phyloP scores from a whole-genome alignment of 148 eudicot genomes.

The Chenopodium formosanum region DNA sequence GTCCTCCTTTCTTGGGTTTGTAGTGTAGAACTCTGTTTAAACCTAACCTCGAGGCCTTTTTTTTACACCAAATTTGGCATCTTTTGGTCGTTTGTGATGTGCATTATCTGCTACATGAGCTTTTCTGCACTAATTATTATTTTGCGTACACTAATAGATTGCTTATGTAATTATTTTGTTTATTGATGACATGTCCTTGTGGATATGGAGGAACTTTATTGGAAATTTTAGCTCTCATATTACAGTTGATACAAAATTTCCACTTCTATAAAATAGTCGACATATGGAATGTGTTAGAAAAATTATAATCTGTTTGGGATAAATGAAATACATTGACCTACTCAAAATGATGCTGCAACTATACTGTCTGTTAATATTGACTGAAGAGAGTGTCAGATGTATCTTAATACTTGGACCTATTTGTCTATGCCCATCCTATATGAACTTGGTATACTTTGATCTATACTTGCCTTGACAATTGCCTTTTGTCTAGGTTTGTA shows the following conservation, averaged over 20 bases:
- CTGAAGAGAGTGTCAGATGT: not conserved
- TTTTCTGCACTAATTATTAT: not conserved
- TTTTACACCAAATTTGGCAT: not conserved
- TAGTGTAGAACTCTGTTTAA: not conserved
- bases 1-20: constrained; percentile 3
- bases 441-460: not conserved
- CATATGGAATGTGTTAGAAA: not conserved
- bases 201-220: not conserved
- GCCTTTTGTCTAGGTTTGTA: constrained; percentile 59
- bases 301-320: not conserved
- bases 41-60: not conserved
- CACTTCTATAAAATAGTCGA: not conserved
- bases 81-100: not conserved
- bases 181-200: not conserved
- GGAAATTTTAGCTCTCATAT: not conserved
- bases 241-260: not conserved
- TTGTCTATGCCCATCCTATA: not conserved
- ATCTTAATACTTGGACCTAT: not conserved
- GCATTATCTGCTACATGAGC: not conserved
- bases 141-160: not conserved
- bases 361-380: constrained; percentile 3
- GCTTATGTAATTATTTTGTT: not conserved
- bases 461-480: not conserved
- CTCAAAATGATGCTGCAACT: not conserved
- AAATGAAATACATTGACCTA: not conserved